phyloP scores from a whole-genome alignment of 1,284 basidiomycete species.

The Stereum hirsutum region DNA sequence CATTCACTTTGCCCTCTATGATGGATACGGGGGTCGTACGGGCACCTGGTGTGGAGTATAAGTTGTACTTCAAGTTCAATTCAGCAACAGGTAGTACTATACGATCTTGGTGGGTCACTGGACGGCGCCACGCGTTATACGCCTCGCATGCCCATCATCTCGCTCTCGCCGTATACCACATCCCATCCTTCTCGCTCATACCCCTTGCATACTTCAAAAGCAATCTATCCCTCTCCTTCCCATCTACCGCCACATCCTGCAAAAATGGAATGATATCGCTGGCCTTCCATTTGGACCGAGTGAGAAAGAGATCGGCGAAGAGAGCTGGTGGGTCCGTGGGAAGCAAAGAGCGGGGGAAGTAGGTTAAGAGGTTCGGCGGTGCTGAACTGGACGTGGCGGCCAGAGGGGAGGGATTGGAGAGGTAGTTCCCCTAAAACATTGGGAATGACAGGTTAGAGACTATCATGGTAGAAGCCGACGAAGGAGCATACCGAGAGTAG shows the following conservation, averaged over 20 bases:
- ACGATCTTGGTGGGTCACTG: neutral
- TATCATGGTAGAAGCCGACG: neutral
- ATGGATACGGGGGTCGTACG: too few species aligned
- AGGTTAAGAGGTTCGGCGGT: conserved; percentile 30
- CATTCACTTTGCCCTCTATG: too few species aligned
- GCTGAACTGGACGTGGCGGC: conserved; percentile 17
- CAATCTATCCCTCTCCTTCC: conserved; percentile 82
- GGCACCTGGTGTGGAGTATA: neutral
- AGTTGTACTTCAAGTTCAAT: neutral
- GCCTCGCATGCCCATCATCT: conserved; percentile 3
- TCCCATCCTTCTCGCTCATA: conserved; percentile 56
- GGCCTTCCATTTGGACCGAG: conserved; percentile 65
- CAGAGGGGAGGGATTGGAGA: conserved; percentile 30
- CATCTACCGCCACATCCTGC: conserved; percentile 67
- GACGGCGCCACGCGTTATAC: neutral
- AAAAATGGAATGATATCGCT: conserved; percentile 80
- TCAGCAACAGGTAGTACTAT: too few species aligned
- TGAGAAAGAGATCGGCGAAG: conserved; percentile 80
- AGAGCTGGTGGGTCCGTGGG: conserved; percentile 68
- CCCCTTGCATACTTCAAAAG: conserved; percentile 80
- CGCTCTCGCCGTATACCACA: conserved; percentile 63
- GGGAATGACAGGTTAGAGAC: neutral
- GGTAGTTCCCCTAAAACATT: conserved; percentile 60
- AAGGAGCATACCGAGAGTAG: conserved; percentile 52
- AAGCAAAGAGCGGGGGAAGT: conserved; percentile 68